phyloP scores from a whole-genome alignment of 2,329 filamentous ascomycete species.

The Myriangium duriaei region DNA sequence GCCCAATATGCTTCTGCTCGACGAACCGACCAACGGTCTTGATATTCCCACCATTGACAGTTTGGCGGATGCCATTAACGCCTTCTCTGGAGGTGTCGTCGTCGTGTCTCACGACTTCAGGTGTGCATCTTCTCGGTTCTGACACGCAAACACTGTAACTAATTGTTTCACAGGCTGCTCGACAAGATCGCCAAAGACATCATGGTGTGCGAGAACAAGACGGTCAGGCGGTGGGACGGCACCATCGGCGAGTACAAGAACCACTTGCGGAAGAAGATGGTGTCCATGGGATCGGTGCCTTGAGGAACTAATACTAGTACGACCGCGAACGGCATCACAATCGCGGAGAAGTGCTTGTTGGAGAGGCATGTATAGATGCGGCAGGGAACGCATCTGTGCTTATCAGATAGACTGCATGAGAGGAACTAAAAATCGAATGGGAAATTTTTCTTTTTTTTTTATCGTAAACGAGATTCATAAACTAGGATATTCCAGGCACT shows the following conservation, averaged over 20 bases:
- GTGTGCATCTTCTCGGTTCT: conserved; percentile 42
- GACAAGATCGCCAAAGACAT: conserved; percentile 99
- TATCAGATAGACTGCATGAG: neutral
- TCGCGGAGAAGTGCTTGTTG: no score
- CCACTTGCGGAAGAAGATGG: conserved; percentile 98
- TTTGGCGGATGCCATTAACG: conserved; percentile 93
- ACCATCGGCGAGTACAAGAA: conserved; percentile 94
- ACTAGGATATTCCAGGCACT: no score
- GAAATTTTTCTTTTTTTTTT: neutral
- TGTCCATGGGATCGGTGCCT: conserved; percentile 69
- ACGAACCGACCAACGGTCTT: conserved; percentile 98
- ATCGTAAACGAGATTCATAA: no score
- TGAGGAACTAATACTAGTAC: conserved; percentile 28
- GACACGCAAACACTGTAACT: conserved; percentile 21
- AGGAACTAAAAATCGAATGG: neutral
- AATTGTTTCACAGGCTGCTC: conserved; percentile 55
- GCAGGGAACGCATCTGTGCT: no score
- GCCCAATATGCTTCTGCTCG: conserved; percentile 94
- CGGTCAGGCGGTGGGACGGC: conserved; percentile 79
- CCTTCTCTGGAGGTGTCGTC: conserved; percentile 89
- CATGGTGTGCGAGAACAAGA: conserved; percentile 97
- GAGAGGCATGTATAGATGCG: no score
- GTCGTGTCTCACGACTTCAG: conserved; percentile 98
- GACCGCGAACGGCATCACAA: no score
- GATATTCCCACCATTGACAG: conserved; percentile 98